Conservation (phyloP, 768 basidiomycete species). For the Lactifluus subvellereus region DNA sequence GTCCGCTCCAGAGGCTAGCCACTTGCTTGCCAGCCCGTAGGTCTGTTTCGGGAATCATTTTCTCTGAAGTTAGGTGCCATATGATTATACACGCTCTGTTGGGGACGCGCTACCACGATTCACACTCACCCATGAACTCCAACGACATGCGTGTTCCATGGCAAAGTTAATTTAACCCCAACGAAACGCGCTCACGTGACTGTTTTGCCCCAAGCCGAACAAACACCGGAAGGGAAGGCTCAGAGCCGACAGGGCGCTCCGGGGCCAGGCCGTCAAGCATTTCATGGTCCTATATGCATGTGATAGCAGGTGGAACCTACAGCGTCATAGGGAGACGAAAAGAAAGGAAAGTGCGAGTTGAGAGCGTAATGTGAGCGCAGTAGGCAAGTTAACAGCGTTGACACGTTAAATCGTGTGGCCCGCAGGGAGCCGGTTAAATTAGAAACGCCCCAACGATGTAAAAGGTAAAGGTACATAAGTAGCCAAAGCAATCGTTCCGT, state of each 20-base stretch:
- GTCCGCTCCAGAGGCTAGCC: no score
- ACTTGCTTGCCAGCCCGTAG: no score
- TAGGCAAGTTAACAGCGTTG: neutral
- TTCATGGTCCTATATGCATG: neutral
- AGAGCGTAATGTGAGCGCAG: neutral
- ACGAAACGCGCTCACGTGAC: constrained; percentile 23
- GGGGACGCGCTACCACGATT: no score
- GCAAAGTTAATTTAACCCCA: constrained; percentile 11
- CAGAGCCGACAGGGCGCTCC: neutral
- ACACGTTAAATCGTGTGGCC: neutral
- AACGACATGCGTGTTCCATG: no score
- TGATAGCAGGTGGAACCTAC: neutral
- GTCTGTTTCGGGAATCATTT: no score
- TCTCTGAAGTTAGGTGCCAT: no score
- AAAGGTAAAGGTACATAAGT: constrained; percentile 14
- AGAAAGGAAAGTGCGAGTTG: neutral
- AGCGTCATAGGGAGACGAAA: neutral
- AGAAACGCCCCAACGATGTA: constrained; percentile 4
- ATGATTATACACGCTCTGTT: no score
- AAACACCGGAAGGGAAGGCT: neutral
- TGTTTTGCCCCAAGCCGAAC: constrained; percentile 9
- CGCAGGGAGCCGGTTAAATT: no score
- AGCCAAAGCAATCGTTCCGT: neutral
- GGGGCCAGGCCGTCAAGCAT: neutral
- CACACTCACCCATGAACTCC: no score